A percentile compares a stretch with the other conserved stretches of the same genome.
phyloP scores from a whole-genome alignment of 306 rosid species.

The Trifolium pratense region DNA sequence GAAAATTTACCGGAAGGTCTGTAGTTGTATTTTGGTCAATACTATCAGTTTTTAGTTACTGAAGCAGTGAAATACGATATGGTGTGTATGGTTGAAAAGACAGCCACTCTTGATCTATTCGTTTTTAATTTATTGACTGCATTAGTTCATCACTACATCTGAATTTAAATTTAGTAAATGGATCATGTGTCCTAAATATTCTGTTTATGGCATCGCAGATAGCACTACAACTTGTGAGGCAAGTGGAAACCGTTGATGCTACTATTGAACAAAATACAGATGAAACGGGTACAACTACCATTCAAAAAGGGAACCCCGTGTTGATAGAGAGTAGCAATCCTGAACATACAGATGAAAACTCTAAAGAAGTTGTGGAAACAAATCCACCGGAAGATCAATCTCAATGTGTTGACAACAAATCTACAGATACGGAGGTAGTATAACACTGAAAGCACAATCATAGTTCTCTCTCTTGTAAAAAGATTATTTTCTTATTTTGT shows the following conservation, averaged over 20 bases:
- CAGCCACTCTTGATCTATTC: slow-evolving; percentile 3
- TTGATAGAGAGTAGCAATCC: slow-evolving; percentile 43
- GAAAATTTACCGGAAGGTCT: slow-evolving; percentile 93
- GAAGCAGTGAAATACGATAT: background rate
- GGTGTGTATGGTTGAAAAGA: slow-evolving; percentile 20
- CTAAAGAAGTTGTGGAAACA: slow-evolving; percentile 38
- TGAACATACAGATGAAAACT: slow-evolving; percentile 49
- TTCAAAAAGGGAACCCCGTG: slow-evolving; percentile 40
- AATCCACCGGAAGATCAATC: slow-evolving; percentile 53
- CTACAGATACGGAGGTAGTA: slow-evolving; percentile 59
- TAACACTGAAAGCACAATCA: slow-evolving; percentile 18
- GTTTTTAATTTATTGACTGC: slow-evolving; percentile 1
- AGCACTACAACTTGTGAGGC: slow-evolving; percentile 87
- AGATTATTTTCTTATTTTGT: background rate
- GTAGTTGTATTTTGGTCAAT: slow-evolving; percentile 34
- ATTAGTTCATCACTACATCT: slow-evolving; percentile 17
- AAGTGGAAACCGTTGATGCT: slow-evolving; percentile 55
- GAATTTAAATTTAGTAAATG: slow-evolving; percentile 35
- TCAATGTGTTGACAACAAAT: slow-evolving; percentile 43
- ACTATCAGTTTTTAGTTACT: slow-evolving; percentile 1
- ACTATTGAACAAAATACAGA: slow-evolving; percentile 32
- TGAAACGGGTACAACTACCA: slow-evolving; percentile 32
- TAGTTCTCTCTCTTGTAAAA: slow-evolving; percentile 2
- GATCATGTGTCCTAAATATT: slow-evolving; percentile 31
- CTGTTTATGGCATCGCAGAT: slow-evolving; percentile 67